Base-by-base conservation (phyloP, 1,284 basidiomycete species). In the Lignosus rhinocerotis region DNA sequence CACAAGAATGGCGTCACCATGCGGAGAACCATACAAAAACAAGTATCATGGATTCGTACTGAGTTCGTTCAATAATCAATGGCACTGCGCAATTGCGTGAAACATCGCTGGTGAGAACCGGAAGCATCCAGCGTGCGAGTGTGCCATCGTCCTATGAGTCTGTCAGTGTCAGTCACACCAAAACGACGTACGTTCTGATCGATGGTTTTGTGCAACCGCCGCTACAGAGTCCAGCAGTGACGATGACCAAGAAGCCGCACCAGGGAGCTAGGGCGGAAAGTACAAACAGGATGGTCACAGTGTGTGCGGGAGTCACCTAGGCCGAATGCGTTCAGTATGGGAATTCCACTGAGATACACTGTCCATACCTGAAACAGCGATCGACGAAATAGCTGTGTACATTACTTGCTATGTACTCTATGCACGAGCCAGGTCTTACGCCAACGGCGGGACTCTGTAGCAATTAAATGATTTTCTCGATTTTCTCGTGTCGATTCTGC, bases 121-220 rank as follows among this genome's bases (percentile, higher is more conserved):
- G 56, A 53, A 53, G 51, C 47, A 9, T 19, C 41, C 10, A 21
- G 16, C 33, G 56, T 47, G 46, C 51, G 51, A 48, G 53, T n/a
- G 44, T 30, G 8, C 51, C 25, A 19, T 30, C n/a, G 33, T 14
- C 44, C 34, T 19, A 25, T 32, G 11, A 25, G 25, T 30, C 25
- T 21, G 33, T 39, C 33, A 19, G 38, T 25, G 41, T n/a, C 30
- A 36, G 44, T 6, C 48, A n/a, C 31, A 19, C 8, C 14, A 16
- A 42, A 25, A 45, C 21, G 46, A 25, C 25, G 21, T 21, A 46
- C n/a, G 17, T 60, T 56, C 59, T 60, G 59, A 60, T 60, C 46
- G 59, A 56, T 60, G 55, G 25, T 34, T 16, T 36, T 17, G 25
- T 19, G 34, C 16, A 47, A 31, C 42, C 33, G 44, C 49, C 34